A percentile compares a stretch with the other conserved stretches of the same genome.
phyloP scores from a whole-genome alignment of 2,329 filamentous ascomycete genomes.

The Cyanodermella asteris region DNA sequence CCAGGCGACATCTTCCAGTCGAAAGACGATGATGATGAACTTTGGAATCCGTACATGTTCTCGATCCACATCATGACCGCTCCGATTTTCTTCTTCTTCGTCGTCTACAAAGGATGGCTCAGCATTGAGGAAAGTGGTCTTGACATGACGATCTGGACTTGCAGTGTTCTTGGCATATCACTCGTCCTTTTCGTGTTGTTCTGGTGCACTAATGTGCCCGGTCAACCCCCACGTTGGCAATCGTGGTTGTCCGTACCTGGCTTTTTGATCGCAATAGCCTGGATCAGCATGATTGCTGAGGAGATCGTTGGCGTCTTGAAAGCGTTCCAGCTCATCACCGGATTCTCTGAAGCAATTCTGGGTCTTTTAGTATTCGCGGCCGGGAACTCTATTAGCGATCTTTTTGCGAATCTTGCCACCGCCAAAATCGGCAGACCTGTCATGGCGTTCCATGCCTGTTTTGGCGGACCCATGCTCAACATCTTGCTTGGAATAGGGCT shows the following conservation, averaged over 20 bases:
- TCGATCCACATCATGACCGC: constrained; percentile 69
- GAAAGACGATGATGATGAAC: constrained; percentile 6
- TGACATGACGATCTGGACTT: no score
- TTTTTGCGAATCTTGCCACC: constrained; percentile 87
- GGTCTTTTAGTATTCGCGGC: constrained; percentile 92
- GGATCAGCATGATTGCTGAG: constrained; percentile 90
- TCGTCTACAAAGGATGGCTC: constrained; percentile 58
- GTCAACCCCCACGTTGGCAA: constrained; percentile 49
- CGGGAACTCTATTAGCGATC: constrained; percentile 81
- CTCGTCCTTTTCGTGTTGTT: constrained; percentile 44
- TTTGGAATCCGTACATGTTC: constrained; percentile 82
- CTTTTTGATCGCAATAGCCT: constrained; percentile 77
- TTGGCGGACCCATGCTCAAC: constrained; percentile 96
- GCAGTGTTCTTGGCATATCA: no score
- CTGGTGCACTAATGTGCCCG: constrained; percentile 44
- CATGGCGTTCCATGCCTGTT: constrained; percentile 87
- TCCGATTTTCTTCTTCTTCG: constrained; percentile 58
- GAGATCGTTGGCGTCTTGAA: constrained; percentile 93
- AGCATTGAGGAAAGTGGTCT: no score
- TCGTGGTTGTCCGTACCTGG: constrained; percentile 69
- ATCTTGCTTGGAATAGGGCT: constrained; percentile 90
- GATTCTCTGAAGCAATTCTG: constrained; percentile 85
- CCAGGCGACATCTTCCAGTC: no score
- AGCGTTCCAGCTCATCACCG: constrained; percentile 71
- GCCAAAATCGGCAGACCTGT: constrained; percentile 84